Evolutionary conservation across 768 basidiomycete genomes (phyloP).

Genomic region (Rhodosporidiobolus sp.): DNA sequence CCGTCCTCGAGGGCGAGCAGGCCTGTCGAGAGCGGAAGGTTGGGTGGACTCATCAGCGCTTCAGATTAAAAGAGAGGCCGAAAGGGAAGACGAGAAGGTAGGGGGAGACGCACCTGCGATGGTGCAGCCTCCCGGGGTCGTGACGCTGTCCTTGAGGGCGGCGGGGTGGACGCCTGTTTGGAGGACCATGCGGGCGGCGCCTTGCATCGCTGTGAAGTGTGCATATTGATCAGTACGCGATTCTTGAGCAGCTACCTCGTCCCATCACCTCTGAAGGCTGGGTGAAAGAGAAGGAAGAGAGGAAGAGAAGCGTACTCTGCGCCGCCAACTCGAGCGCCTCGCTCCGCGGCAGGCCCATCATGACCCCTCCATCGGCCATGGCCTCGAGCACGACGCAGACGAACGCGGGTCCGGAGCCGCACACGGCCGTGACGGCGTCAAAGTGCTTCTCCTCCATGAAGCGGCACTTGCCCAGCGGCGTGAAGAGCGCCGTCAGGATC

Average conservation of each 20-base stretch:
- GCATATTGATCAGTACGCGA: too few species aligned
- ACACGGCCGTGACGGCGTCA: slow-evolving; percentile 94
- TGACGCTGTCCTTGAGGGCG: slow-evolving; percentile 94
- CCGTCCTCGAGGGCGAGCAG: slow-evolving; percentile 92
- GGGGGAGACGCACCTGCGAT: too few species aligned
- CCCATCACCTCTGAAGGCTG: too few species aligned
- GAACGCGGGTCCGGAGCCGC: slow-evolving; percentile 94
- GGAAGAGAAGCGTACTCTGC: slow-evolving; percentile 64
- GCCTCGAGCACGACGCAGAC: slow-evolving; percentile 95
- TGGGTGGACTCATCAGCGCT: too few species aligned
- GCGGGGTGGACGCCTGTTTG: slow-evolving; percentile 88
- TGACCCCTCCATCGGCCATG: slow-evolving; percentile 98
- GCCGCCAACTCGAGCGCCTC: slow-evolving; percentile 93
- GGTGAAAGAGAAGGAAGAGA: background rate
- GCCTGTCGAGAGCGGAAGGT: too few species aligned
- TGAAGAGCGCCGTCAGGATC: slow-evolving; percentile 89
- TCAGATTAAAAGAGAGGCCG: too few species aligned
- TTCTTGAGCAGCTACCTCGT: too few species aligned
- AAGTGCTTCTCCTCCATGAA: slow-evolving; percentile 98
- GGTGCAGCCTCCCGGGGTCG: slow-evolving; percentile 96
- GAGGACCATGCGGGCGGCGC: slow-evolving; percentile 91
- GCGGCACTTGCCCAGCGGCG: slow-evolving; percentile 89
- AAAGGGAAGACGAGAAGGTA: too few species aligned
- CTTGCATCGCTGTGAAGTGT: slow-evolving; percentile 74
- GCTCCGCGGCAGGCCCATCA: slow-evolving; percentile 95